phyloP scores from a whole-genome alignment of 2,329 filamentous ascomycete genomes.

The Colletotrichum camelliae region DNA sequence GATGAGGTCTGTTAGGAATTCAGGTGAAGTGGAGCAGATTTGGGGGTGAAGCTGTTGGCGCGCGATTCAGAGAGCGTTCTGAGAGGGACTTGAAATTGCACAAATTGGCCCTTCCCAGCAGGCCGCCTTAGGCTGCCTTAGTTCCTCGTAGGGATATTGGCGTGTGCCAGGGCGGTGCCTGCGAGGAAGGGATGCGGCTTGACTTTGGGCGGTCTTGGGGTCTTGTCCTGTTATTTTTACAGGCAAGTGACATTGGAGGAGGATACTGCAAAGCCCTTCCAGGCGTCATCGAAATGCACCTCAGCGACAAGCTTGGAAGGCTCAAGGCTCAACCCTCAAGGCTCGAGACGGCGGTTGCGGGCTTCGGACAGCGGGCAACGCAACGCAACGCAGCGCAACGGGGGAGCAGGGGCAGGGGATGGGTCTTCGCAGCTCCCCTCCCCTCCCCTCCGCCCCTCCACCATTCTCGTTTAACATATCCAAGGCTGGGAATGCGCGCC shows the following conservation, averaged over 20 bases:
- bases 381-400: background rate
- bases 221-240: background rate
- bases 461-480: background rate
- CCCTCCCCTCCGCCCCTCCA: background rate
- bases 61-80: conserved; percentile 8
- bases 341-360: background rate
- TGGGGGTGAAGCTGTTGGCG: conserved; percentile 8
- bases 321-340: background rate
- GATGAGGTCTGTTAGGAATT: conserved; percentile 22
- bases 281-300: background rate
- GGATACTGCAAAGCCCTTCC: background rate
- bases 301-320: background rate
- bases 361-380: background rate
- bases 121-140: background rate
- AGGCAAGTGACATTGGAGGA: background rate
- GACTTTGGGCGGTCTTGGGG: background rate
- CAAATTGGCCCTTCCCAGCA: background rate
- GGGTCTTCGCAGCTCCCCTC: background rate
- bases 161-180: background rate
- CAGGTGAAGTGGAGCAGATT: conserved; percentile 20
- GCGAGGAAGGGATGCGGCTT: background rate
- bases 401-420: background rate
- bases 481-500: background rate
- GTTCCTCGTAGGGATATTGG: background rate
- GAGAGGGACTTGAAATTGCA: conserved; percentile 2